Percentiles rank a stretch among this genome's conserved stretches.
Evolutionary conservation across 306 rosid species (phyloP).

Genomic region (Medicago arabica): DNA sequence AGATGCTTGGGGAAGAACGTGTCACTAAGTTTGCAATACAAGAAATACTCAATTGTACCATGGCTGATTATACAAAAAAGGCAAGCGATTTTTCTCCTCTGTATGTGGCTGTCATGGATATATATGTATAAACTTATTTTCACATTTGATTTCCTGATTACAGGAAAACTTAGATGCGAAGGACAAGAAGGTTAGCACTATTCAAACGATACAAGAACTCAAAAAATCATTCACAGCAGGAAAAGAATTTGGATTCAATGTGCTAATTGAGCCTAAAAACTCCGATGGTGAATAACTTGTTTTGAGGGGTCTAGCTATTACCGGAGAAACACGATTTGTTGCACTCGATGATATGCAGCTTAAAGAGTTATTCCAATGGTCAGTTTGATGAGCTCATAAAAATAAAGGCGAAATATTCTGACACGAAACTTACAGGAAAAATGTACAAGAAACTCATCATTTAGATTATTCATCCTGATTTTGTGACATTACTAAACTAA

Average conservation of each 20-base stretch:
- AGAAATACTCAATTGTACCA: slow-evolving; percentile 75
- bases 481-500: neutral
- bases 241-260: slow-evolving; percentile 73
- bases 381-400: slow-evolving; percentile 12
- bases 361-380: slow-evolving; percentile 21
- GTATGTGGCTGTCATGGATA: slow-evolving; percentile 11
- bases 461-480: slow-evolving; percentile 29
- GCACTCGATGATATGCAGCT: slow-evolving; percentile 21
- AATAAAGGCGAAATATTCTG: slow-evolving; percentile 20
- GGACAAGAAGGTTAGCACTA: slow-evolving; percentile 74
- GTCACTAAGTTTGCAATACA: slow-evolving; percentile 78
- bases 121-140: slow-evolving; percentile 1
- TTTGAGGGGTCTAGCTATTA: slow-evolving; percentile 23
- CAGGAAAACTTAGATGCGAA: slow-evolving; percentile 82
- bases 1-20: slow-evolving; percentile 74
- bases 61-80: slow-evolving; percentile 75
- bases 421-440: neutral
- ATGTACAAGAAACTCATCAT: slow-evolving; percentile 23
- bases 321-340: slow-evolving; percentile 5
- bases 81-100: slow-evolving; percentile 46
- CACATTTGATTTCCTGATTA: slow-evolving; percentile 22
- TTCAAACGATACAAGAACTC: slow-evolving; percentile 70
- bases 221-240: slow-evolving; percentile 65
- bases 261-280: slow-evolving; percentile 60
- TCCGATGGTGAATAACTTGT: slow-evolving; percentile 37